phyloP scores from a whole-genome alignment of 345 rosid species.

The Linum trigynum region DNA sequence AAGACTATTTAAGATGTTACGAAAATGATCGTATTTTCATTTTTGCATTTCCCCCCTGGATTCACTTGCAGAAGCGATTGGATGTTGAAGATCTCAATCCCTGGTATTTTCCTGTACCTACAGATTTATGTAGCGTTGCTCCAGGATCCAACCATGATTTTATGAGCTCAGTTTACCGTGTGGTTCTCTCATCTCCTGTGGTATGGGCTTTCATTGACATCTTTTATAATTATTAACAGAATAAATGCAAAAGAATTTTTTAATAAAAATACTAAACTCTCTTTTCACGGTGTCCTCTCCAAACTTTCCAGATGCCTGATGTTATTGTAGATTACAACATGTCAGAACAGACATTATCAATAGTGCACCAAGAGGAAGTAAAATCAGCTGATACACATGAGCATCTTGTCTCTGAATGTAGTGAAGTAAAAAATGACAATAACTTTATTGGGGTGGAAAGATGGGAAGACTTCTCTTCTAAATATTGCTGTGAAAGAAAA shows the following conservation, averaged over 20 bases:
- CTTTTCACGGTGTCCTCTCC: neutral
- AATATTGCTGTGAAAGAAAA: slow-evolving; percentile 56
- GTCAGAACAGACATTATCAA: slow-evolving; percentile 41
- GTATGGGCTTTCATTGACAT: slow-evolving; percentile 20
- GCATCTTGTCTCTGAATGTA: slow-evolving; percentile 12
- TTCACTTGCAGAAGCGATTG: slow-evolving; percentile 34
- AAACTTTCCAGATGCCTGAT: slow-evolving; percentile 68
- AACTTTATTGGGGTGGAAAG: slow-evolving; percentile 16
- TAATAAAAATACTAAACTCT: no score
- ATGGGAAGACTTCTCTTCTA: slow-evolving; percentile 48
- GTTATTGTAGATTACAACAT: slow-evolving; percentile 70
- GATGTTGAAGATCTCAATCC: slow-evolving; percentile 55
- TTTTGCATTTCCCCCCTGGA: slow-evolving; percentile 6
- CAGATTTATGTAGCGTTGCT: slow-evolving; percentile 39
- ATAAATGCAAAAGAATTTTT: no score
- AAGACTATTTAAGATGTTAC: no score
- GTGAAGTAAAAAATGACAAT: slow-evolving; percentile 11
- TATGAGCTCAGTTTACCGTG: slow-evolving; percentile 48
- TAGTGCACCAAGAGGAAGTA: slow-evolving; percentile 62
- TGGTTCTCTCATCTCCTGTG: slow-evolving; percentile 88
- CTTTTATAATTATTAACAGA: neutral
- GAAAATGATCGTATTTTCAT: neutral
- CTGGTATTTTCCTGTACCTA: slow-evolving; percentile 81
- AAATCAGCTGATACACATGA: slow-evolving; percentile 15
- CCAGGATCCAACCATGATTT: slow-evolving; percentile 88